phyloP scores from a whole-genome alignment of 106 monocot genomes.

The Allium sativum region DNA sequence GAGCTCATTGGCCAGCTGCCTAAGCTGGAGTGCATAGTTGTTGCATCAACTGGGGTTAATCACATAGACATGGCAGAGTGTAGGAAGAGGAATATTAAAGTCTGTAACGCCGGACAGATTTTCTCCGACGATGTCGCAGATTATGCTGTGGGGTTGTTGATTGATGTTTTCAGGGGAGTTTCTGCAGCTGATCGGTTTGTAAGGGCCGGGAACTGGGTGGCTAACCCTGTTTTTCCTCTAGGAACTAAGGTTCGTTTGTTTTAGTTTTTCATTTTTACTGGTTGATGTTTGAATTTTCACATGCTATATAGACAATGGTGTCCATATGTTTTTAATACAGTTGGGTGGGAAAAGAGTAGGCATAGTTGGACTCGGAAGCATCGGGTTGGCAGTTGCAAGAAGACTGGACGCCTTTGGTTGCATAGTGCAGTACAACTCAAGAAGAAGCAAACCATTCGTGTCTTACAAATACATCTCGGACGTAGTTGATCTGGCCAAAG shows the following conservation, averaged over 20 bases:
- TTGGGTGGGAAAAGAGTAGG: neutral
- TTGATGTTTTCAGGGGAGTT: constrained; percentile 27
- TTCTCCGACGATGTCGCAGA: constrained; percentile 32
- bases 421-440: constrained; percentile 32
- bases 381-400: constrained; percentile 48
- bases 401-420: constrained; percentile 59
- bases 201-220: constrained; percentile 19
- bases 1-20: constrained; percentile 8
- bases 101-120: constrained; percentile 22
- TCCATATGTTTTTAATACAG: too few relatives aligned
- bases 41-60: constrained; percentile 17
- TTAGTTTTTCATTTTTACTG: too few relatives aligned
- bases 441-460: constrained; percentile 17
- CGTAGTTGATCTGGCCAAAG: constrained; percentile 27
- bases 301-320: too few relatives aligned
- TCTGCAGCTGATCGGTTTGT: constrained; percentile 25
- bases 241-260: constrained; percentile 19
- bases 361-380: constrained; percentile 26
- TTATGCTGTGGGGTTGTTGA: constrained; percentile 27
- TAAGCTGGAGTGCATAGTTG: constrained; percentile 1
- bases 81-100: constrained; percentile 16
- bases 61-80: constrained; percentile 37
- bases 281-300: too few relatives aligned
- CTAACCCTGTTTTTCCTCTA: constrained; percentile 18
- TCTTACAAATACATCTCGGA: constrained; percentile 20